Evolutionary conservation across 2,329 filamentous ascomycete genomes (phyloP).

Genomic region (Exserohilum turcica): DNA sequence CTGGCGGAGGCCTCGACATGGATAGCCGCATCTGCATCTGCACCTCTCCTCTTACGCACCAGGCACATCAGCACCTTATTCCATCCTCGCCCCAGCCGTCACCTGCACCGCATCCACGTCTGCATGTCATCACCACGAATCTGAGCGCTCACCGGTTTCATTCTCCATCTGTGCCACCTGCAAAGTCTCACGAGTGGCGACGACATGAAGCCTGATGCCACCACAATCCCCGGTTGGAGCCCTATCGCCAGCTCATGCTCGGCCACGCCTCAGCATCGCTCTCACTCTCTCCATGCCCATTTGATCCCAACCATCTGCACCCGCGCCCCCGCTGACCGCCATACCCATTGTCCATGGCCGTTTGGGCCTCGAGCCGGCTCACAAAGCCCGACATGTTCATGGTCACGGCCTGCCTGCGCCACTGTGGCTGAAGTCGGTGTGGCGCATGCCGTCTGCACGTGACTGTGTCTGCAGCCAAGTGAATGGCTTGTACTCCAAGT

Average conservation of each 20-base stretch:
- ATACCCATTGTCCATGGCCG: slow-evolving; percentile 4
- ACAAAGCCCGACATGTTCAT: slow-evolving; percentile 2
- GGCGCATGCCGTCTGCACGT: background rate
- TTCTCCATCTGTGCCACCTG: background rate
- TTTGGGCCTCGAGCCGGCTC: background rate
- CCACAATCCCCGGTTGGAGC: slow-evolving; percentile 9
- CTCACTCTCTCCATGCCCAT: slow-evolving; percentile 1
- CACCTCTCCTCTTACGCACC: background rate
- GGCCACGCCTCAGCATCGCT: background rate
- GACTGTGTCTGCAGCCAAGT: background rate
- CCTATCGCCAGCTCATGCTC: slow-evolving; percentile 11
- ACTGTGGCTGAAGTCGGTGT: slow-evolving; percentile 6
- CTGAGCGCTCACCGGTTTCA: slow-evolving; percentile 3
- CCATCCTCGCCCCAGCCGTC: slow-evolving; percentile 10
- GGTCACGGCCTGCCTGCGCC: background rate
- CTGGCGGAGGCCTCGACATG: too few relatives aligned
- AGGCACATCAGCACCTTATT: background rate
- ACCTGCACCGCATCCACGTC: slow-evolving; percentile 1
- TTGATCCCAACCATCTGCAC: background rate
- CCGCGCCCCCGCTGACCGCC: background rate
- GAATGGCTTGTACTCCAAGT: too few relatives aligned
- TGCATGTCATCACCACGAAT: slow-evolving; percentile 4
- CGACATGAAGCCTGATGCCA: background rate
- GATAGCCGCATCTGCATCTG: background rate
- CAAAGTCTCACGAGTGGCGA: slow-evolving; percentile 5